Evolutionary conservation across 208 protist genomes (phyloP), one percentile per base, ranked within the genome.

Genomic region (Blastocrithidia nonstop): DNA sequence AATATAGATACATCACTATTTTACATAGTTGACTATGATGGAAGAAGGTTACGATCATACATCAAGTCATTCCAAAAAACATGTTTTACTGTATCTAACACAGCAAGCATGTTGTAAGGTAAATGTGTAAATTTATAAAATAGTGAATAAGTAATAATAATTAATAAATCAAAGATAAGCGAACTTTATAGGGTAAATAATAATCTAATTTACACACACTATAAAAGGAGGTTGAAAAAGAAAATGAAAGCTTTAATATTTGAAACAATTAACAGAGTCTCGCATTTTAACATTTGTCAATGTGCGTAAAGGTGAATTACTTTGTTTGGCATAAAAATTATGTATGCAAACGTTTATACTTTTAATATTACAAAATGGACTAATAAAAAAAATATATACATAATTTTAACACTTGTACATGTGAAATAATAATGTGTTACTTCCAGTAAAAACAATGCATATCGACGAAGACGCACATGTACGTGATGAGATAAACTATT

Each of bases 1-100:
- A 57, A 33, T 23, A 87, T 54, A 20, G 60, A 68, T 41, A 54
- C 66, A 11, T 48, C 47, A 54, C 61, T 83, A 50, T 60, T 74
- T 47, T 69, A 59, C 43, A 91, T 50, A 0, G 56, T 54, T 37
- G 57, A 73, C 28, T 85, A 71, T 4, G 74, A 71, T 11, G 82
- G 82, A 20, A 87, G 61, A 24, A 75, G 45, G 23, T 63, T 51
- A 31, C 66, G 36, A 35, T 76, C 63, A 27, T 65, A 84, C 28
- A 71, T 69, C 21, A 44, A 35, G 57, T 87, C 74, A 61, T 79
- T 79, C 70, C 73, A 85, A 60, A 87, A 87, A n/a, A 91, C 62
- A 36, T 20, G 29, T 11, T 16, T 28, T n/a, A 11, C 11, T 21
- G 41, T 42, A 11, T 9, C 23, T 19, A 47, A 20, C 31, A 46